phyloP scores from a whole-genome alignment of 2,329 filamentous ascomycete species.

The Amauroascus niger region DNA sequence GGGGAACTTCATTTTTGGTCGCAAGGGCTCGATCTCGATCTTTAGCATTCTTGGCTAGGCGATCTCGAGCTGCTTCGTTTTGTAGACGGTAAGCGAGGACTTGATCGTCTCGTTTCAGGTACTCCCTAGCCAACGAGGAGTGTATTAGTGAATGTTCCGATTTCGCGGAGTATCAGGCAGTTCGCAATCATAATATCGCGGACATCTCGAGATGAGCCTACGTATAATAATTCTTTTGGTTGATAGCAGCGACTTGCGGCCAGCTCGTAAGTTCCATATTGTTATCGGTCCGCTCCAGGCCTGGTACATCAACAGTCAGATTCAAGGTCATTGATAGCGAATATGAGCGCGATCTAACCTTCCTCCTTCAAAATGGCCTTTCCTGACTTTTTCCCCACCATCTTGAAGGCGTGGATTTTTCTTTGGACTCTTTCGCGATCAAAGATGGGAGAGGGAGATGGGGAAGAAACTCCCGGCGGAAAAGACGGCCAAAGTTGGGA shows the following conservation, averaged over 20 bases:
- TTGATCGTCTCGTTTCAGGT: conserved; percentile 96
- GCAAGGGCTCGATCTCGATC: conserved; percentile 80
- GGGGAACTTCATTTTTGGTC: conserved; percentile 55
- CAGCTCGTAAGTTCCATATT: conserved; percentile 92
- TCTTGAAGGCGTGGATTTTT: conserved; percentile 23
- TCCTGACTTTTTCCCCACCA: conserved; percentile 59
- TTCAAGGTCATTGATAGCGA: not conserved
- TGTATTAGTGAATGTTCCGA: not conserved
- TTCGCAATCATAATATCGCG: not conserved
- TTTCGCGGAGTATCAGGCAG: not conserved
- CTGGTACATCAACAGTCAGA: conserved; percentile 39
- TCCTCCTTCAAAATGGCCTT: conserved; percentile 54
- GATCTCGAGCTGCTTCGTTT: conserved; percentile 73
- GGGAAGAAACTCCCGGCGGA: not conserved
- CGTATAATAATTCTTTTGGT: conserved; percentile 99
- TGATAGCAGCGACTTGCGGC: conserved; percentile 87
- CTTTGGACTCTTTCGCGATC: not conserved
- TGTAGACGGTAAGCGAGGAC: conserved; percentile 80
- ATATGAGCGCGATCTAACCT: conserved; percentile 28
- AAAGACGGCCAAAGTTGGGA: too few relatives aligned
- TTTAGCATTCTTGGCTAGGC: conserved; percentile 74
- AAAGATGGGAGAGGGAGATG: not conserved
- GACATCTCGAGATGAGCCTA: conserved; percentile 37
- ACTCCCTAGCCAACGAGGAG: conserved; percentile 54
- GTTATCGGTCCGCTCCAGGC: conserved; percentile 93